phyloP scores from a whole-genome alignment of 2,329 filamentous ascomycete genomes.

The Coniochaeta hoffmannii region DNA sequence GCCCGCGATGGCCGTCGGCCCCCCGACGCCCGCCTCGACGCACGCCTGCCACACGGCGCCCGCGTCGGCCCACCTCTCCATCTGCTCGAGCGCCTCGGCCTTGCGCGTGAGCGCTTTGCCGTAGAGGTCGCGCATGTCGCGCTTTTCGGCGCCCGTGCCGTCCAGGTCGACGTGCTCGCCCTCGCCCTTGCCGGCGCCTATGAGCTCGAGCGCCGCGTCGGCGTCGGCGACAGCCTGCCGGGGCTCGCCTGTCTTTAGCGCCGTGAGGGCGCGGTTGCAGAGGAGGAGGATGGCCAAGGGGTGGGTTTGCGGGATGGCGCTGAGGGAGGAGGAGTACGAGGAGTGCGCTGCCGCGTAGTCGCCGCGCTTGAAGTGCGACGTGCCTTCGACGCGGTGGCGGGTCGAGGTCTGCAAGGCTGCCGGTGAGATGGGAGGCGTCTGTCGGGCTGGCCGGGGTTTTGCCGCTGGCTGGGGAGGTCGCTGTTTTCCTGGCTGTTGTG shows the following conservation, averaged over 20 bases:
- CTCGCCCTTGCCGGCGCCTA: constrained; percentile 72
- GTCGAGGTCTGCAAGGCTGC: constrained; percentile 67
- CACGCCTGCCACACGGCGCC: constrained; percentile 72
- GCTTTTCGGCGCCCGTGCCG: constrained; percentile 50
- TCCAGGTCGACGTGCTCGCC: constrained; percentile 70
- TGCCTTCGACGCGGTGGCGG: constrained; percentile 71
- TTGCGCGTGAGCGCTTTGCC: constrained; percentile 92
- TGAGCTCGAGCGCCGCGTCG: constrained; percentile 70
- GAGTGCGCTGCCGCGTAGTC: constrained; percentile 84
- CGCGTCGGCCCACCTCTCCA: constrained; percentile 90
- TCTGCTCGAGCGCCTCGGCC: constrained; percentile 88
- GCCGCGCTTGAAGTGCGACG: constrained; percentile 86
- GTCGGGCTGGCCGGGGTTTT: constrained; percentile 41
- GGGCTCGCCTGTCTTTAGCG: constrained; percentile 84
- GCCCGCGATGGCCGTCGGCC: constrained; percentile 73
- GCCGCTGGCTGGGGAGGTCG: constrained; percentile 2
- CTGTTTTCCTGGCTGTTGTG: constrained; percentile 27
- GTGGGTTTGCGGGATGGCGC: constrained; percentile 67
- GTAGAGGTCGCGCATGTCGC: constrained; percentile 88
- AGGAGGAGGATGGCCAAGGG: constrained; percentile 83
- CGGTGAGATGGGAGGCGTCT: constrained; percentile 60
- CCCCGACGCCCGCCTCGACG: constrained; percentile 81
- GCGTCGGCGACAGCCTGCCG: constrained; percentile 82
- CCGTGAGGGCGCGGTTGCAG: constrained; percentile 84
- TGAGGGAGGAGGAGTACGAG: constrained; percentile 72